Base-by-base conservation (phyloP, 2,329 filamentous ascomycete genomes). In the Alternaria ventricosa region DNA sequence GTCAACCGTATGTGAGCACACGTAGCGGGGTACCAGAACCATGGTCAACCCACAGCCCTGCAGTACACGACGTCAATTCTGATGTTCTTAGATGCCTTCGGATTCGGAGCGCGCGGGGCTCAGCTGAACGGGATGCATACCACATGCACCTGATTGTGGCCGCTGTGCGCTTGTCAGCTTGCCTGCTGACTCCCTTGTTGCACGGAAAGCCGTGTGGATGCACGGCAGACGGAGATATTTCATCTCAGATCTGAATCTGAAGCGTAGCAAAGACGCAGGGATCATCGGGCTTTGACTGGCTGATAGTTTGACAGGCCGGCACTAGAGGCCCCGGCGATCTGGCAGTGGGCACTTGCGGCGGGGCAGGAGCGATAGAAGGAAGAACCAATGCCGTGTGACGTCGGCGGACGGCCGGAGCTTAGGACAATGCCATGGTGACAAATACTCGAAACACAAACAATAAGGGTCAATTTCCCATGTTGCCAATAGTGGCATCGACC, bases 251-350 rank as follows among this genome's bases (percentile, higher is more conserved):
- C 22, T 50, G 41, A 63, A 30, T 23, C 49, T 53, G 30, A 53
- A 53, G n/a, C 33, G 11, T 15, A 41, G 33, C 45, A 49, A 47
- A 20, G 25, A 47, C 13, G 15, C 20, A 27, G 55, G 50, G 55
- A 28, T 54, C 27, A 25, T 18, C 43, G 43, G 47, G 15, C 22
- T 49, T 22, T 49, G 36, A 27, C 25, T 54, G 49, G 49, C 28
- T 27, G 43, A 43, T 43, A 28, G n/a, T 33, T 49, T 58, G 55
- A 56, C 59, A 62, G 53, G 51, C 46, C 43, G 43, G 7, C 44
- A 41, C 55, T 64, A 64, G 62, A 22, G 36, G 28, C 25, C 55
- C 55, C 60, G 50, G 51, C 60, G 55, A 56, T 60, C 55, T 65
- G 55, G 55, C 45, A 54, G 23, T 43, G 56, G 51, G 41, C 53